phyloP scores from a whole-genome alignment of 306 rosid genomes.

The Urtica urens region DNA sequence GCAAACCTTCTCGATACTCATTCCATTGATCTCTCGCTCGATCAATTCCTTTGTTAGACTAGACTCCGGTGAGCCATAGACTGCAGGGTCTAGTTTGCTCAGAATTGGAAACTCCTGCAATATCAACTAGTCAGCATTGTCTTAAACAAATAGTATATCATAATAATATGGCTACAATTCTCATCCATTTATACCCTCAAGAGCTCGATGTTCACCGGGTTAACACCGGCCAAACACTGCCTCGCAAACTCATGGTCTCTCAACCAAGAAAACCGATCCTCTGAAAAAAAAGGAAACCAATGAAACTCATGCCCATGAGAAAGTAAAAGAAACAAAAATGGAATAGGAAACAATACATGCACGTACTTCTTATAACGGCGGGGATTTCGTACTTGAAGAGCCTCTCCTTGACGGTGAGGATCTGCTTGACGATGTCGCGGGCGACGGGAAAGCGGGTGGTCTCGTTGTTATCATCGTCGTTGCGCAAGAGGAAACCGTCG shows the following conservation, averaged over 20 bases:
- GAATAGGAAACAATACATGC: background rate
- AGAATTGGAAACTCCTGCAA: slow-evolving; percentile 67
- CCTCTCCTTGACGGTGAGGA: slow-evolving; percentile 38
- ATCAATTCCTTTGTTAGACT: slow-evolving; percentile 65
- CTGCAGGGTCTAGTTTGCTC: slow-evolving; percentile 65
- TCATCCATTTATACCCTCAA: slow-evolving; percentile 50
- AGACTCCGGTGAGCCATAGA: slow-evolving; percentile 72
- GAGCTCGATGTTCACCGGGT: slow-evolving; percentile 83
- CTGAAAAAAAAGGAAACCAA: slow-evolving; percentile 17
- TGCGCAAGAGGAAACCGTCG: slow-evolving; percentile 60
- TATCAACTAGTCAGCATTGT: slow-evolving; percentile 11
- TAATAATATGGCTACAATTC: no score
- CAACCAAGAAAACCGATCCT: slow-evolving; percentile 84
- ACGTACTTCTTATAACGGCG: slow-evolving; percentile 53
- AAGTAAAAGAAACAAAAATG: background rate
- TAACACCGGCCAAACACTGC: slow-evolving; percentile 81
- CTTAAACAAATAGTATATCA: slow-evolving; percentile 2
- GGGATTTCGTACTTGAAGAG: slow-evolving; percentile 76
- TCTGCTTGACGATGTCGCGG: slow-evolving; percentile 46
- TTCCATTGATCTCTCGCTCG: slow-evolving; percentile 63
- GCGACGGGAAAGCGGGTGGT: slow-evolving; percentile 17
- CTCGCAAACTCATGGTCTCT: slow-evolving; percentile 88
- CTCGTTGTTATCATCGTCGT: slow-evolving; percentile 41
- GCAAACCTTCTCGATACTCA: slow-evolving; percentile 66
- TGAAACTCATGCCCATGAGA: background rate